Conservation (phyloP, 768 basidiomycete genomes). For the Suillus occidentalis region DNA sequence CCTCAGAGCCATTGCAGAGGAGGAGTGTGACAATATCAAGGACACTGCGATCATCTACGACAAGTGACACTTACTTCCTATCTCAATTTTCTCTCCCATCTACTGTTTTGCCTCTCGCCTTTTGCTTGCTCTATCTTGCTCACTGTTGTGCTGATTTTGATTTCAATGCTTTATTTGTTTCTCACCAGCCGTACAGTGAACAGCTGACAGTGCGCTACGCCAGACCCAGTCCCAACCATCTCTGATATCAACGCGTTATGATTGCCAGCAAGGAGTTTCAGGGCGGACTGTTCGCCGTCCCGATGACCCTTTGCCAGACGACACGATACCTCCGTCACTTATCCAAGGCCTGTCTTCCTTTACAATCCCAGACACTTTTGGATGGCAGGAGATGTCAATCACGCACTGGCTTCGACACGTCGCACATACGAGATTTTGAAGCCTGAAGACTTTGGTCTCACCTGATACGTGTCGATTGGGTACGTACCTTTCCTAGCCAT, state of each 20-base stretch:
- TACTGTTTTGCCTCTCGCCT: not conserved
- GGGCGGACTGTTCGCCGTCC: slow-evolving; percentile 33
- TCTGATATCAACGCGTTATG: not conserved
- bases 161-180: not conserved
- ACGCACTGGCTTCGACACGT: too few species aligned
- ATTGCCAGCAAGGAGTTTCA: slow-evolving; percentile 37
- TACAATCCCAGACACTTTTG: too few species aligned
- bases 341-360: too few species aligned
- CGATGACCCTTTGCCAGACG: too few species aligned
- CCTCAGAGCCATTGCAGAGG: too few species aligned
- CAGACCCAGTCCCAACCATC: too few species aligned
- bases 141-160: not conserved
- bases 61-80: too few species aligned
- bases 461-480: slow-evolving; percentile 97
- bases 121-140: not conserved
- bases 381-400: too few species aligned
- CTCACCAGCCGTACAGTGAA: too few species aligned
- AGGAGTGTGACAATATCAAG: too few species aligned
- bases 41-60: too few species aligned
- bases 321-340: too few species aligned
- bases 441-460: slow-evolving; percentile 98
- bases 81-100: not conserved
- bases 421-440: slow-evolving; percentile 99
- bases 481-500: slow-evolving; percentile 32
- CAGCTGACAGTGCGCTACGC: not conserved